Evolutionary conservation across 306 rosid genomes (phyloP).

Genomic region (Casuarina equisetifolia): DNA sequence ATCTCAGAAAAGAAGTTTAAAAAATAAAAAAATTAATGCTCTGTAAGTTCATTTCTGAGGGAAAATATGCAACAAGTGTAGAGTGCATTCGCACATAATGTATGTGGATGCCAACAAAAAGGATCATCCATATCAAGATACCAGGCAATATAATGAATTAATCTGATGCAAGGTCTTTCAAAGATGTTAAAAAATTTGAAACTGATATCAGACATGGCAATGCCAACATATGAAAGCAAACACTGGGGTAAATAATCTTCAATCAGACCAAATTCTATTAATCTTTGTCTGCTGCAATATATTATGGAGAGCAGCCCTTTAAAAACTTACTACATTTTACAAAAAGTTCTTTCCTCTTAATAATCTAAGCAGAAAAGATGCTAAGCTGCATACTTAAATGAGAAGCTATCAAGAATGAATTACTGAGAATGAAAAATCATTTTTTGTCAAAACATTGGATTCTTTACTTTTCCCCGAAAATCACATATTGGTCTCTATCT

Average conservation of each 20-base stretch:
- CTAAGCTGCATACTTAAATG: neutral
- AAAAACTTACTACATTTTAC: neutral
- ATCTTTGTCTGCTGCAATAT: neutral
- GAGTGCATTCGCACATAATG: neutral
- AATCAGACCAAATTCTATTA: neutral
- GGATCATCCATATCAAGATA: neutral
- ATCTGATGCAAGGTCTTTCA: neutral
- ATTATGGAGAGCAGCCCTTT: neutral
- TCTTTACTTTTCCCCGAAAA: neutral
- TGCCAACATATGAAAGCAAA: neutral
- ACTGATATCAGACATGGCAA: neutral
- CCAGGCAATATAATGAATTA: neutral
- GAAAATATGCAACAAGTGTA: neutral
- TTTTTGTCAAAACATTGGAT: neutral
- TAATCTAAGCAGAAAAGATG: neutral
- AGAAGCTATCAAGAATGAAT: neutral
- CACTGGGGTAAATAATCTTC: neutral
- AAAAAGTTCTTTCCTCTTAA: neutral
- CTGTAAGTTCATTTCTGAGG: neutral
- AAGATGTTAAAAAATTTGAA: neutral
- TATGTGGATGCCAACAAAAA: neutral
- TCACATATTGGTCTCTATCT: conserved; percentile 8
- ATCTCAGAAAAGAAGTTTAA: neutral
- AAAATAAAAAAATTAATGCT: neutral
- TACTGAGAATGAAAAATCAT: neutral